These are phyloP conservation scores for Salicornia ramosissima DNA, from an alignment of 148 eudicot genomes.

Conservation along the genomic window DNA sequence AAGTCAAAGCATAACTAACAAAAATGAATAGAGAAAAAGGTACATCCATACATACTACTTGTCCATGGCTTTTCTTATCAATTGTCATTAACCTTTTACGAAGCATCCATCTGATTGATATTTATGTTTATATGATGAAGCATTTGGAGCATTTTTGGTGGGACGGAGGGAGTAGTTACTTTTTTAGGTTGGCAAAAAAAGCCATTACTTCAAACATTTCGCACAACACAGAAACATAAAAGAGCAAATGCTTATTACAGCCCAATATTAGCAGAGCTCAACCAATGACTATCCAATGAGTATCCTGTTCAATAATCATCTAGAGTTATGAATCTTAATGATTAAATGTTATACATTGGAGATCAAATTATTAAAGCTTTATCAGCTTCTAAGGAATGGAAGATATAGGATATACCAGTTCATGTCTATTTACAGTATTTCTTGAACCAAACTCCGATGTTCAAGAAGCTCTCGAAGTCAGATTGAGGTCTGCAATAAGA, in stretches of 20 bases:
- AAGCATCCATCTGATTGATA: too few species aligned
- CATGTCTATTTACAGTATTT: slow-evolving; percentile 57
- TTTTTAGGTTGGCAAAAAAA: too few species aligned
- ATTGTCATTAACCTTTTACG: too few species aligned
- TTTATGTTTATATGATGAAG: too few species aligned
- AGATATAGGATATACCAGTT: background rate
- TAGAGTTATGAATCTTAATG: background rate
- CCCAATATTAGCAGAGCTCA: background rate
- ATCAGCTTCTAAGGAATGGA: background rate
- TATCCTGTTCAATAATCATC: background rate
- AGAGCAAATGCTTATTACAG: background rate
- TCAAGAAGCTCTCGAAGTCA: slow-evolving; percentile 84
- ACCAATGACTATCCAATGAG: background rate
- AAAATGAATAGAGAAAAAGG: too few species aligned
- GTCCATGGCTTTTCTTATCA: too few species aligned
- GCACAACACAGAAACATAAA: too few species aligned
- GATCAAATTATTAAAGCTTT: background rate
- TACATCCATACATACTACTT: too few species aligned
- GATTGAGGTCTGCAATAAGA: slow-evolving; percentile 74
- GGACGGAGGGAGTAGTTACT: too few species aligned
- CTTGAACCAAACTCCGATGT: slow-evolving; percentile 92
- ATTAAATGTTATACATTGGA: background rate
- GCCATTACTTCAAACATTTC: too few species aligned
- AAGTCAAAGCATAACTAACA: too few species aligned
- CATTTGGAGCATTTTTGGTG: too few species aligned